Evolutionary conservation across 257 asterid species (phyloP).

Genomic region (Salvia rosmarinus): DNA sequence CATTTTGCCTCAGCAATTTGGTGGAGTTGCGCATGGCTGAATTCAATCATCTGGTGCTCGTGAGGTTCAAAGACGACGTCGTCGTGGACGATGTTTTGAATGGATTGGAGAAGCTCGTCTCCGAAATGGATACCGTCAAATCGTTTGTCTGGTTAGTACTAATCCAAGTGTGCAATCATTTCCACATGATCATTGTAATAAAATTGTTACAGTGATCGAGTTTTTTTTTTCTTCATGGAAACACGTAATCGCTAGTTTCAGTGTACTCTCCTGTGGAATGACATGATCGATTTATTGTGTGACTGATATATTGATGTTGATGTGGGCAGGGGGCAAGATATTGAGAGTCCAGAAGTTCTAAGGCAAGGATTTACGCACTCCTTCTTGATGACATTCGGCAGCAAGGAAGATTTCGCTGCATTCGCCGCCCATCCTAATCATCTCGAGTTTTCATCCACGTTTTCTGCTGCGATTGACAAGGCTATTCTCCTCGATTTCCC

Average conservation of each 20-base stretch:
- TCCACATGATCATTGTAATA: not conserved
- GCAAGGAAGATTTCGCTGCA: conserved; percentile 73
- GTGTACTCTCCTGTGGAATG: no score
- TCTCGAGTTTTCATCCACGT: conserved; percentile 60
- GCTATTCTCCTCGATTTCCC: conserved; percentile 91
- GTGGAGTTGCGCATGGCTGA: conserved; percentile 41
- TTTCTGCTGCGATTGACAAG: conserved; percentile 74
- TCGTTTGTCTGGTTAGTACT: conserved; percentile 80
- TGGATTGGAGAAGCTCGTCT: conserved; percentile 77
- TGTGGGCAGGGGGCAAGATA: conserved; percentile 74
- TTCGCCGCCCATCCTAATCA: conserved; percentile 72
- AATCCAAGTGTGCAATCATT: no score
- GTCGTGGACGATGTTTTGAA: conserved; percentile 64
- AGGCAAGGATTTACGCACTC: conserved; percentile 92
- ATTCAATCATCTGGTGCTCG: conserved; percentile 88
- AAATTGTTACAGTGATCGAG: not conserved
- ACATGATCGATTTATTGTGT: not conserved
- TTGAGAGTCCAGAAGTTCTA: conserved; percentile 76
- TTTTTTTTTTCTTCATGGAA: no score
- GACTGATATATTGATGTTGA: not conserved
- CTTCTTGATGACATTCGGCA: conserved; percentile 76
- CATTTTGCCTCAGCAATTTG: conserved; percentile 29
- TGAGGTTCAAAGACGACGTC: conserved; percentile 76
- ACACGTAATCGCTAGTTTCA: no score
- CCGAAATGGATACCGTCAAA: conserved; percentile 71